Base-by-base conservation (phyloP, 1,284 basidiomycete species). In the Jaminaea rosea region DNA sequence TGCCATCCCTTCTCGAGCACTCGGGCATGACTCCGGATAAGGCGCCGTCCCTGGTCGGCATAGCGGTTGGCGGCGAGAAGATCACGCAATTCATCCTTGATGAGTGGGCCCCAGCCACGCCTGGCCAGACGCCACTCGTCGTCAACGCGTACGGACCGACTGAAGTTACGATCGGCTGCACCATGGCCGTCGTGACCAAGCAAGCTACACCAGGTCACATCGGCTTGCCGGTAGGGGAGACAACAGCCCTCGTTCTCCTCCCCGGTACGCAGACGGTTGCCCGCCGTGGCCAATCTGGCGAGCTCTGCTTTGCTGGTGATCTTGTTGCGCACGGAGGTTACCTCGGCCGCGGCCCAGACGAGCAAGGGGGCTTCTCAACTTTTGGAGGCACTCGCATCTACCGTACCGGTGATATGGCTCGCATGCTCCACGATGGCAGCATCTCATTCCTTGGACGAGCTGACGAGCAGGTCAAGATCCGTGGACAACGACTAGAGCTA, bases 101-200 rank as follows among this genome's bases (percentile, higher is more conserved):
- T 19, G 34, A 47, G 31, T 47, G 29, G 46, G 48, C 36, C 26
- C 11, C 36, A 6, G 17, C 52, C 27, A 32, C 52, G 17, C 46
- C 55, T 4, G 58, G 48, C 15, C 10, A 49, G 8, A 32, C 31
- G 11, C 39, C 19, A 11, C 53, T 63, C 3, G 58, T 71, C 4
- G 52, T 69, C 32, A 69, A 72, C 26, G 62, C 63, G 0, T 72
- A 72, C 44, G 69, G 69, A 17, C 69, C 69, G 2, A 72, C 68
- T 13, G 69, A 72, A 49, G 65, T 63, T 4, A 63, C 68, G 2
- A 72, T 72, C 46, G 69, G 69, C 37, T 70, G 60, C 48, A 70
- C 69, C 24, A 53, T 63, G 23, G 60, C 63, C 24, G 55, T 56
- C 6, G 57, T 72, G 24, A 36, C 23, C 26, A 48, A 54, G 31